phyloP scores from a whole-genome alignment of 805 yeast species.

The Saturnispora saitoi region DNA sequence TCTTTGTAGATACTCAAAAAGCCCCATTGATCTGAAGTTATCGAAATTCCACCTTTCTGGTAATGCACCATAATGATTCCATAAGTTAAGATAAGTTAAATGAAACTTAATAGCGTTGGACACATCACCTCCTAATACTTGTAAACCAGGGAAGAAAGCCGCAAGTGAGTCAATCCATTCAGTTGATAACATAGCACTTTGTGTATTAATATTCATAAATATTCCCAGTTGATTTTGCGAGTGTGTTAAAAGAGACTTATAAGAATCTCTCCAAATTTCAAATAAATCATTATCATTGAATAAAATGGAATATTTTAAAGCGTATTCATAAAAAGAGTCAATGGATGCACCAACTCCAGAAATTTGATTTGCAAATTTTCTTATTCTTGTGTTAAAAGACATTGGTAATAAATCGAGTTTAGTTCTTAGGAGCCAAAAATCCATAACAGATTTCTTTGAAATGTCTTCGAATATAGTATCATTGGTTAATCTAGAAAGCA shows the following conservation, averaged over 20 bases:
- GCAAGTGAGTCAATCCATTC: slow-evolving; percentile 80
- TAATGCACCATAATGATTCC: slow-evolving; percentile 71
- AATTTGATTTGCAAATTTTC: slow-evolving; percentile 45
- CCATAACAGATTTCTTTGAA: slow-evolving; percentile 54
- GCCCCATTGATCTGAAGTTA: slow-evolving; percentile 17
- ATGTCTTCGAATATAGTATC: slow-evolving; percentile 60
- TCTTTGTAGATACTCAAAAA: slow-evolving; percentile 9
- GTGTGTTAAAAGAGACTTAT: slow-evolving; percentile 48
- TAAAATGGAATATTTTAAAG: slow-evolving; percentile 65
- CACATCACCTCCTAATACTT: slow-evolving; percentile 70
- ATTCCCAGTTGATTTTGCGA: slow-evolving; percentile 29
- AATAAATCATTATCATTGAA: slow-evolving; percentile 51
- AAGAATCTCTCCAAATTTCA: slow-evolving; percentile 52
- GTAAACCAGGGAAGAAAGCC: slow-evolving; percentile 85
- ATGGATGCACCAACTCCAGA: slow-evolving; percentile 88
- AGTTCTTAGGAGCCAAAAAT: slow-evolving; percentile 62
- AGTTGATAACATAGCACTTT: slow-evolving; percentile 40
- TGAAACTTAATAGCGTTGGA: slow-evolving; percentile 56
- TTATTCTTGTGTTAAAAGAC: slow-evolving; percentile 44
- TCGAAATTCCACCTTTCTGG: slow-evolving; percentile 80
- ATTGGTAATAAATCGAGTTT: slow-evolving; percentile 62
- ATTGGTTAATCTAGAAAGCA: slow-evolving; percentile 66
- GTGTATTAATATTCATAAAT: slow-evolving; percentile 47
- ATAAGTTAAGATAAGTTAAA: slow-evolving; percentile 56
- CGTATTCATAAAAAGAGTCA: slow-evolving; percentile 86